phyloP scores from a whole-genome alignment of 495 filamentous ascomycete genomes.

The Rostrohypoxylon terebratum region DNA sequence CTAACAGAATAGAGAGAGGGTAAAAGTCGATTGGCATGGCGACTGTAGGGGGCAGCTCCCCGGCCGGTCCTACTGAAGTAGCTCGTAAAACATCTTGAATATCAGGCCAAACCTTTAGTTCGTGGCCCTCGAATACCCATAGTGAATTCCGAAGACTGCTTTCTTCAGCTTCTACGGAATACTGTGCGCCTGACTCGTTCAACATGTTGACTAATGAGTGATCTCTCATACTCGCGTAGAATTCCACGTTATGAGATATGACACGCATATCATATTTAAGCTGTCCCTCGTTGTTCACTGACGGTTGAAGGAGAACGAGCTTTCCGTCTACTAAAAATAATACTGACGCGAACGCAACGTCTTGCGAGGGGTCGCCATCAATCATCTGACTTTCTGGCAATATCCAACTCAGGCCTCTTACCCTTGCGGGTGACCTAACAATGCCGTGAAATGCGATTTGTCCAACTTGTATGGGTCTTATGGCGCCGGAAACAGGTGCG shows the following conservation, averaged over 20 bases:
- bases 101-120: conserved; percentile 88
- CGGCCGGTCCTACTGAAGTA: conserved; percentile 67
- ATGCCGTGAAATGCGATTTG: conserved; percentile 98
- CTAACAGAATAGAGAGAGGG: conserved; percentile 84
- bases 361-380: conserved; percentile 93
- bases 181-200: conserved; percentile 35
- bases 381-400: conserved; percentile 89
- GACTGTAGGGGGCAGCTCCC: conserved; percentile 72
- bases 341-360: conserved; percentile 93
- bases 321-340: conserved; percentile 97
- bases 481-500: conserved; percentile 69
- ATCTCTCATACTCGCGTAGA: conserved; percentile 91
- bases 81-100: conserved; percentile 85
- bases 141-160: conserved; percentile 83
- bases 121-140: conserved; percentile 91
- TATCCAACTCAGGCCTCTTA: conserved; percentile 95
- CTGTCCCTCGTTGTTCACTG: conserved; percentile 76
- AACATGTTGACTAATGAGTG: conserved; percentile 65
- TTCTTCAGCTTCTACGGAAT: conserved; percentile 51
- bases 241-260: conserved; percentile 94
- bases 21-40: conserved; percentile 86
- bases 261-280: conserved; percentile 99
- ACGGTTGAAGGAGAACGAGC: conserved; percentile 90
- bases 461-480: conserved; percentile 89
- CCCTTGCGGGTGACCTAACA: conserved; percentile 89